Percentiles rank a stretch among this genome's conserved stretches.
These are phyloP conservation scores for Mariannaea elegans DNA, from an alignment of 2,329 filamentous ascomycete species.

Conservation along the genomic window DNA sequence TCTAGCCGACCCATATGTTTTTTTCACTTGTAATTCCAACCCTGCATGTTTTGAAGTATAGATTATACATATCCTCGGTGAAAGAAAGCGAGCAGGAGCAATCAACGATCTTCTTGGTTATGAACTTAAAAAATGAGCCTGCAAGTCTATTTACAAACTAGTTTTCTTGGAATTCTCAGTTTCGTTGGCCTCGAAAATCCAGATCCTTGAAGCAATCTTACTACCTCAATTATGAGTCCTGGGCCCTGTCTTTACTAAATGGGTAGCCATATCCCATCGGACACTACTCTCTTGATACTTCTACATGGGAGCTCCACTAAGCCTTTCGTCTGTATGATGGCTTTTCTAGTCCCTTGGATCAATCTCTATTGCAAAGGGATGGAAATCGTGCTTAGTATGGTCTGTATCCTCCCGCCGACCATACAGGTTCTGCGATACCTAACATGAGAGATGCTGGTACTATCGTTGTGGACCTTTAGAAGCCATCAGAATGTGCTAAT, in stretches of 20 bases:
- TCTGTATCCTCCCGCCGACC: slow-evolving; percentile 58
- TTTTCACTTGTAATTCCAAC: no score
- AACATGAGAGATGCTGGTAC: slow-evolving; percentile 68
- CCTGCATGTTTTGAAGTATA: no score
- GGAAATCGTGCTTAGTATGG: slow-evolving; percentile 68
- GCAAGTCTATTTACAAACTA: not conserved
- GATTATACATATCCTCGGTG: no score
- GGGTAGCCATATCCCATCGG: not conserved
- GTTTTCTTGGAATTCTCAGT: not conserved
- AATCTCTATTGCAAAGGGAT: slow-evolving; percentile 37
- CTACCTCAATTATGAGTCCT: not conserved
- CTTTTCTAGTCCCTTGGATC: not conserved
- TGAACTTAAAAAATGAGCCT: not conserved
- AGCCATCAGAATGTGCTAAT: slow-evolving; percentile 26
- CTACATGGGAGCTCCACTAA: not conserved
- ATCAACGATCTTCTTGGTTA: no score
- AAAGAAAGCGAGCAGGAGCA: no score
- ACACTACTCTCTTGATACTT: not conserved
- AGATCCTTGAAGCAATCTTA: not conserved
- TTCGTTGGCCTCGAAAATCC: slow-evolving; percentile 1
- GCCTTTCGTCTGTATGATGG: not conserved
- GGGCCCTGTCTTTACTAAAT: slow-evolving; percentile 1
- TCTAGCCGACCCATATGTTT: no score
- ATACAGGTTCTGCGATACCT: slow-evolving; percentile 62
- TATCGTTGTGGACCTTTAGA: slow-evolving; percentile 57